Evolutionary conservation across 2,329 filamentous ascomycete genomes (phyloP).

Genomic region (Alternaria hordeiaustralica): DNA sequence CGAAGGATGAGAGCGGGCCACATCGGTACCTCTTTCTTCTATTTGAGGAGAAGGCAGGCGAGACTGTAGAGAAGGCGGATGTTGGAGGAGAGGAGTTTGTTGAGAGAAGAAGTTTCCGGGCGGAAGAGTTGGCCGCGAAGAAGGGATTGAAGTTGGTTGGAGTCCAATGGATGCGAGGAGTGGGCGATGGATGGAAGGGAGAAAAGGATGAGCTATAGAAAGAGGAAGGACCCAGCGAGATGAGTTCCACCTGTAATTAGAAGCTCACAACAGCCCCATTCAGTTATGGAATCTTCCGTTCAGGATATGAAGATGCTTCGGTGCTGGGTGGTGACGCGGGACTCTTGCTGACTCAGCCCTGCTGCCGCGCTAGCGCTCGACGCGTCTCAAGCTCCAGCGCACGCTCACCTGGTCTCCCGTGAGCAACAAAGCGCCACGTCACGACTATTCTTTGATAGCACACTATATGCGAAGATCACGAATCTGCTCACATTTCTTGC

Average conservation of each 20-base stretch:
- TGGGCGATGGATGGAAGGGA: slow-evolving; percentile 44
- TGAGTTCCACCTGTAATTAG: too few species aligned
- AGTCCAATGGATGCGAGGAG: slow-evolving; percentile 47
- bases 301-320: too few species aligned
- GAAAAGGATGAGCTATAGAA: slow-evolving; percentile 20
- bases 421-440: not conserved
- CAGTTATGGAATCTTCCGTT: too few species aligned
- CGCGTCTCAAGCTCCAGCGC: not conserved
- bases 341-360: not conserved
- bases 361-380: not conserved
- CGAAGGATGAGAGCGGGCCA: slow-evolving; percentile 45
- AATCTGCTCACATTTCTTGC: not conserved
- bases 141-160: slow-evolving; percentile 40
- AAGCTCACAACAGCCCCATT: too few species aligned
- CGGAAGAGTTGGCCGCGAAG: slow-evolving; percentile 30
- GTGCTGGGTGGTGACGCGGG: too few species aligned
- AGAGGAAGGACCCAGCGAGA: not conserved
- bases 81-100: slow-evolving; percentile 48
- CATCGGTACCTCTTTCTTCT: slow-evolving; percentile 46
- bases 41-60: slow-evolving; percentile 33
- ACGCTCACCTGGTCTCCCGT: not conserved
- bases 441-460: not conserved
- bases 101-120: slow-evolving; percentile 38
- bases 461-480: not conserved
- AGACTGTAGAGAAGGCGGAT: slow-evolving; percentile 32